Conservation (phyloP, 2,329 filamentous ascomycete genomes). For the Alternaria gaisen region DNA sequence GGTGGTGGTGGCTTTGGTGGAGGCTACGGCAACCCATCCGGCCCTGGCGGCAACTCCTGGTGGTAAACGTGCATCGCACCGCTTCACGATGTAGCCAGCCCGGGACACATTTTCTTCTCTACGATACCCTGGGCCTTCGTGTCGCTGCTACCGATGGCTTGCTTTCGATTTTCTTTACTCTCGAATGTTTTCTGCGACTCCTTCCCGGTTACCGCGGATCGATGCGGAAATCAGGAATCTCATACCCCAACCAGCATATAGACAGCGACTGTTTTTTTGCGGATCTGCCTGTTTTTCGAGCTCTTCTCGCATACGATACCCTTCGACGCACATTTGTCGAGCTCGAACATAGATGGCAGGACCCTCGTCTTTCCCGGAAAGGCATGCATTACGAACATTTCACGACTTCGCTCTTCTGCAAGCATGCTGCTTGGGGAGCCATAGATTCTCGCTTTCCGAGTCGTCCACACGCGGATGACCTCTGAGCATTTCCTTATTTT, state of each 20-base stretch:
- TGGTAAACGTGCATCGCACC: constrained; percentile 59
- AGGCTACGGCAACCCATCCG: constrained; percentile 75
- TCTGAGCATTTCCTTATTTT: constrained; percentile 39
- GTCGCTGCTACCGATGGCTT: constrained; percentile 26
- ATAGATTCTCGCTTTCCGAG: constrained; percentile 53
- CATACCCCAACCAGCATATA: constrained; percentile 62
- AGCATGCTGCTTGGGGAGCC: constrained; percentile 53
- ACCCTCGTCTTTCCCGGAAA: constrained; percentile 43
- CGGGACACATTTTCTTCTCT: constrained; percentile 33
- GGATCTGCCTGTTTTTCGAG: constrained; percentile 53
- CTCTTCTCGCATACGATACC: constrained; percentile 51
- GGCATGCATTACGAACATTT: constrained; percentile 52
- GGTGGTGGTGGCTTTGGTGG: constrained; percentile 55
- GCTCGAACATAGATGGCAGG: constrained; percentile 50
- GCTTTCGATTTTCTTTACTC: constrained; percentile 39
- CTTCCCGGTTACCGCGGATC: constrained; percentile 46
- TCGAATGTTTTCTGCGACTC: constrained; percentile 45
- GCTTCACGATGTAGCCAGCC: constrained; percentile 40
- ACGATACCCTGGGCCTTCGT: constrained; percentile 36
- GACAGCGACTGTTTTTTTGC: constrained; percentile 60
- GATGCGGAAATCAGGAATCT: constrained; percentile 54
- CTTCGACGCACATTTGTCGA: constrained; percentile 47
- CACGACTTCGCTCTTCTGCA: constrained; percentile 49
- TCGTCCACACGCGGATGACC: constrained; percentile 48
- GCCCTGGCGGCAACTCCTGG: constrained; percentile 72